Base-by-base conservation (phyloP, 2,329 filamentous ascomycete species). In the Pezicula radicicola region DNA sequence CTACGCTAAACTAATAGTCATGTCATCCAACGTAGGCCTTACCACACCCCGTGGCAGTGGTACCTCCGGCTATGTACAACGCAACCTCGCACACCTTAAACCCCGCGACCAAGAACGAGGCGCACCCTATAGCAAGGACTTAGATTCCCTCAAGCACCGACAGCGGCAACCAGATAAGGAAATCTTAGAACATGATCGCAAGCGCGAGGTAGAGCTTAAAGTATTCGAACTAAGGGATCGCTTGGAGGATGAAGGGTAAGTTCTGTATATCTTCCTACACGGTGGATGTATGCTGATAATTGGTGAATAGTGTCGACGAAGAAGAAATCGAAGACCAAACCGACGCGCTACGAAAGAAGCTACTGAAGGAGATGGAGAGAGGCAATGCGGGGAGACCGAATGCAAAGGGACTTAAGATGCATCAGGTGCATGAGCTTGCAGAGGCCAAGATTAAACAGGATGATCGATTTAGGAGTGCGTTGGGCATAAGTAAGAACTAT, bases 21-120 rank as follows among this genome's bases (percentile, higher is more conserved):
- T 97, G 94, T 94, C 92, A 55, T 91, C 94, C 60, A 99, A 99
- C 75, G 94, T 99, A 66, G 95, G 94, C 52, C 90, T 99, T 64
- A 85, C 88, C 52, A 99, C 94, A 4, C 94, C 94, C 3, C 87
- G 94, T 65, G 94, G 94, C 61, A 96, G 89, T 68, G 94, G 94
- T 45, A 99, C 94, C 52, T 97, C 93, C 1, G 94, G 94, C 68
- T 97, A 97, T 70, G 93, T 99, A 51, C 93, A 97, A 73, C 90
- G 91, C 71, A 99, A 97, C 75, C 84, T 91, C 35, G 94, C 94
- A 16, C 86, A 93, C 67, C 84, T 97, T 62, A 85, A 81, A 67
- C 91, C 89, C 28, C 91, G 93, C 72, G 91, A 96, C 73, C 60
- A 64, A 55, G 42, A 25, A 45, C n/a, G 37, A 40, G 60, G 51